Percentiles rank a stretch among this genome's conserved stretches.
Evolutionary conservation across 2,329 filamentous ascomycete genomes (phyloP).

Genomic region (Colletotrichum higginsianum): DNA sequence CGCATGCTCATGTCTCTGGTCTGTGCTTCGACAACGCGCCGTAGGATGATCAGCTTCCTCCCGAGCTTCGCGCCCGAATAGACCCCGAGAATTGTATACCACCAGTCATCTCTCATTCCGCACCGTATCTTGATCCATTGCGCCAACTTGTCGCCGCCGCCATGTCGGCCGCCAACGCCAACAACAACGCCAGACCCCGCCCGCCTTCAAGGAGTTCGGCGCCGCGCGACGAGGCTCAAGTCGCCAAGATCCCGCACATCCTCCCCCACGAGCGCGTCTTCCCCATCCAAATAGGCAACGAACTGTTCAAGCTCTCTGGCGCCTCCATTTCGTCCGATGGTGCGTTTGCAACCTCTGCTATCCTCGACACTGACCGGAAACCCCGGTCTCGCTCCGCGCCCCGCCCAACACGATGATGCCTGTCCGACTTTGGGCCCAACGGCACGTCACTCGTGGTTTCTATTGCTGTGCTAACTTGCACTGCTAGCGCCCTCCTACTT

Average conservation of each 20-base stretch:
- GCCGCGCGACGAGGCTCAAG: conserved; percentile 49
- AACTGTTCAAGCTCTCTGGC: conserved; percentile 81
- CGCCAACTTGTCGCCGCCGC: conserved; percentile 12
- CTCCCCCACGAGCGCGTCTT: conserved; percentile 82
- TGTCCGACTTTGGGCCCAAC: background rate
- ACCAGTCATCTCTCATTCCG: conserved; percentile 1
- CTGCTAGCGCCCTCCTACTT: conserved; percentile 91
- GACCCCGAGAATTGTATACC: background rate
- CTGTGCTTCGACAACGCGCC: conserved; percentile 27
- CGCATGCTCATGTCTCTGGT: conserved; percentile 29
- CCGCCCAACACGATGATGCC: conserved; percentile 1
- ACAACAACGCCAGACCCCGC: conserved; percentile 25
- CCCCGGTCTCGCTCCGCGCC: background rate
- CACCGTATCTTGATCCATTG: conserved; percentile 4
- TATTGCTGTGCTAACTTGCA: background rate
- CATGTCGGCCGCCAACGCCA: conserved; percentile 33
- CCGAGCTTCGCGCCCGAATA: conserved; percentile 26
- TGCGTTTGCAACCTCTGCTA: conserved; percentile 55
- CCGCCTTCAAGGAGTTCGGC: conserved; percentile 40
- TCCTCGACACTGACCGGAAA: background rate
- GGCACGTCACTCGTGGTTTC: background rate
- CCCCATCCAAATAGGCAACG: conserved; percentile 80
- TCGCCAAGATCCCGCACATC: conserved; percentile 67
- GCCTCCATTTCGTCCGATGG: conserved; percentile 82
- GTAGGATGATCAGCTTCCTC: conserved; percentile 34